A percentile compares a stretch with the other conserved stretches of the same genome.
Conservation (phyloP, 2,329 filamentous ascomycete genomes). For the Cytospora paraplurivora region DNA sequence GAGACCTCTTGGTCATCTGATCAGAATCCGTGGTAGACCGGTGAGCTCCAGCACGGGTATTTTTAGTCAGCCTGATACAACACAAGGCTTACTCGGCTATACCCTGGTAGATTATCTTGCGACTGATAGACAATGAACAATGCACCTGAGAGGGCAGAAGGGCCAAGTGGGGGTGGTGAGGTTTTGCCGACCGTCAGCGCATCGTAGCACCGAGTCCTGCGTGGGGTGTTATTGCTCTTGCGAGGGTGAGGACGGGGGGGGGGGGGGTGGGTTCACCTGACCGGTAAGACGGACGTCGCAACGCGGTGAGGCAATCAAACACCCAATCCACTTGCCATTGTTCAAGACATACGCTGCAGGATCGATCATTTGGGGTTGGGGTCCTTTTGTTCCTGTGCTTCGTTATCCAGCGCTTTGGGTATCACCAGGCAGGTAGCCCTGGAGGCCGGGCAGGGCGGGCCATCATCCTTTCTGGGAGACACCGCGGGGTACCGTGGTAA, state of each 20-base stretch:
- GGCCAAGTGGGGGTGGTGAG: not conserved
- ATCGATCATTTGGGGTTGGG: conserved; percentile 20
- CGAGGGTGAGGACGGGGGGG: not conserved
- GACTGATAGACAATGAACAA: not conserved
- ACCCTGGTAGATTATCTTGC: not conserved
- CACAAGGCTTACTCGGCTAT: conserved; percentile 19
- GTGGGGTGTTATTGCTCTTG: conserved; percentile 8
- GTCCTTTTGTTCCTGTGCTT: conserved; percentile 18
- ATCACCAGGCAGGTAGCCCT: conserved; percentile 8
- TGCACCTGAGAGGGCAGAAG: not conserved
- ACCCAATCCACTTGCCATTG: not conserved
- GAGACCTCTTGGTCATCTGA: conserved; percentile 22
- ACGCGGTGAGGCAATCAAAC: not conserved
- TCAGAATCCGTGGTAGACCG: conserved; percentile 20
- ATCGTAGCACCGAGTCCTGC: conserved; percentile 16
- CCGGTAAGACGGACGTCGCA: conserved; percentile 18
- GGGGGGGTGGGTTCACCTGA: not conserved
- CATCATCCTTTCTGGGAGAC: too few species aligned
- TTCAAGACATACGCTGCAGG: conserved; percentile 6
- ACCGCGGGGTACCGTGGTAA: not conserved
- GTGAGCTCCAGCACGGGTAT: conserved; percentile 7
- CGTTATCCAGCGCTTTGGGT: conserved; percentile 3
- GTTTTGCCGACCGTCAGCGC: conserved; percentile 15
- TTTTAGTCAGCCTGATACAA: conserved; percentile 18
- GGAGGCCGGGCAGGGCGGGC: conserved; percentile 8